Evolutionary conservation across 1,284 basidiomycete species (phyloP).

Genomic region (Fomitopsis palustris): DNA sequence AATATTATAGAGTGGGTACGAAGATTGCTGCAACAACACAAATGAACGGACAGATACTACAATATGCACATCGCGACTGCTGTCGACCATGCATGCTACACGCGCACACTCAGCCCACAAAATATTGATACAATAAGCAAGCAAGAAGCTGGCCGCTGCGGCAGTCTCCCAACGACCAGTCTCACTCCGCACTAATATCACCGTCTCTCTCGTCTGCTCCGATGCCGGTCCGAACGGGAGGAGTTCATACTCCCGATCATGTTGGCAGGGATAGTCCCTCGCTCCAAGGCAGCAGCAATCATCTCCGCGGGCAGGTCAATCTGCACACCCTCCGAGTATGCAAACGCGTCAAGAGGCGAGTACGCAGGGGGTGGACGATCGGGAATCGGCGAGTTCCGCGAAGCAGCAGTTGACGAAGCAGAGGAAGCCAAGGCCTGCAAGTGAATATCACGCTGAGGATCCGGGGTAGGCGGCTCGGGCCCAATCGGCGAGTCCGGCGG

Average conservation of each 20-base stretch:
- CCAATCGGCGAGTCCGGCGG: conserved; percentile 73
- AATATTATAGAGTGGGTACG: conserved; percentile 7
- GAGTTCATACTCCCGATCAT: conserved; percentile 42
- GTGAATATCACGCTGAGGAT: conserved; percentile 68
- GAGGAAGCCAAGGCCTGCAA: conserved; percentile 59
- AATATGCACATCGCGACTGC: conserved; percentile 15
- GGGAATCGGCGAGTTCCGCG: conserved; percentile 18
- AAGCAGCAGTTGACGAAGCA: conserved; percentile 13
- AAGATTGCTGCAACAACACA: conserved; percentile 18
- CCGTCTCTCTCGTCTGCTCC: conserved; percentile 48
- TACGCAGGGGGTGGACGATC: conserved; percentile 69
- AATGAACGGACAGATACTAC: conserved; percentile 19
- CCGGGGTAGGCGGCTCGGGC: conserved; percentile 75
- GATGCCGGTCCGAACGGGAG: conserved; percentile 52
- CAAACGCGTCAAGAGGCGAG: conserved; percentile 76
- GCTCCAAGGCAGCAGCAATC: conserved; percentile 76
- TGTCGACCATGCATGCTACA: conserved; percentile 15
- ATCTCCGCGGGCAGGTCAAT: conserved; percentile 81
- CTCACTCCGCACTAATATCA: conserved; percentile 12
- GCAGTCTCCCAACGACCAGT: conserved; percentile 9
- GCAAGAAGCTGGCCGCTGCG: conserved; percentile 16
- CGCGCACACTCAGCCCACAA: conserved; percentile 14
- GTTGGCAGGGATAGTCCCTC: conserved; percentile 53
- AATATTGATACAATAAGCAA: conserved; percentile 19
- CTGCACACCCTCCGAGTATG: conserved; percentile 77